Base-by-base conservation (phyloP, 495 filamentous ascomycete genomes). In the Penicillium bovifimosum region DNA sequence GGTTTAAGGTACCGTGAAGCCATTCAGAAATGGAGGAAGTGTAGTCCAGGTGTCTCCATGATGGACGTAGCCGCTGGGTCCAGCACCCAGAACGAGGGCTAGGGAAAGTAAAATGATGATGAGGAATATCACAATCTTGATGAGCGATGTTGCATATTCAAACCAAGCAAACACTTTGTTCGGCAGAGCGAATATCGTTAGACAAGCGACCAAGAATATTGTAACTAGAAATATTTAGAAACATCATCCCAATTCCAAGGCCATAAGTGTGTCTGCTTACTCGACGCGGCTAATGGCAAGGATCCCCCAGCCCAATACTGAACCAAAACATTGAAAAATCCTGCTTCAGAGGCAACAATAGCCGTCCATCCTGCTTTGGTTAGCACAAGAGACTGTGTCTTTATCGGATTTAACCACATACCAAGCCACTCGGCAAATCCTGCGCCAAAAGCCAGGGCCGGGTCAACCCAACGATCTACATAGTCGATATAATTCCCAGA, bases 401-500 rank as follows among this genome's bases (percentile, higher is more conserved):
- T 27, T 13, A 1, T 35, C 24, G 20, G 61, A 62, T 5, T 40
- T 18, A 11, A 52, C 52, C 1, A 34, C 39, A 17, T 38, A 56
- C 50, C 56, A 10, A 66, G 48, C 63, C 63, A 69, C 44, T 63
- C 56, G 7, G 63, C 59, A 45, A 66, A 45, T 10, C 66, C 66
- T 11, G 57, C 61, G 10, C 56, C 66, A 55, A 69, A 69, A 6
- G 64, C 62, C 34, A 69, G 47, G 7, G 66, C 54, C 9, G 62
- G 62, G 41, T 69, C 66, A 17, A 69, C 66, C 50, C 47, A 69
- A 13, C 66, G 64, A 48, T 61, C 62, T 4, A 64, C 62, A 49
- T 65, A 66, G 39, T 69, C 66, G 34, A 66, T 69, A 42, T 58
- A 67, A 41, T 60, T 65, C 2, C 64, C 64, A 1, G 64, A 62